Evolutionary conservation across 345 rosid genomes (phyloP), one percentile per base, ranked within the genome.

Genomic region (Citrus mangshanensis): DNA sequence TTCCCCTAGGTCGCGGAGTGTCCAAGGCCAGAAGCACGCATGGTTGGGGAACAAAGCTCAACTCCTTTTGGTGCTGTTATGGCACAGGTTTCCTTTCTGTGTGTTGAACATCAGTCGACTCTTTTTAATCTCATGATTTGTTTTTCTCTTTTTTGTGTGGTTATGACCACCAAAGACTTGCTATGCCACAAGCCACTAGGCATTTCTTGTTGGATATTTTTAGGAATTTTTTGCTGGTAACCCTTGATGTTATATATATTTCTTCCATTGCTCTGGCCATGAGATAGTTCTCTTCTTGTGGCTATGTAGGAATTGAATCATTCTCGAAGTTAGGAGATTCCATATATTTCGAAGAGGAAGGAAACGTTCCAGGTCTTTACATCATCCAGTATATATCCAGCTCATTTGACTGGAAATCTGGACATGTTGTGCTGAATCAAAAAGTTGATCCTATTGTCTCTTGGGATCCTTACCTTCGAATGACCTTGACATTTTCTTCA

Each of bases 31-130:
- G 35, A 34, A 34, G 35, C 35, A 34, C 6, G 6, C 35, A 34
- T 34, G 35, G 35, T 34, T 34, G 35, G 35, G 35, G 35, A 34
- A 34, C 35, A 34, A 85, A 82, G 28, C 83, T 83, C 64, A 68
- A 85, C 70, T 66, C 94, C 30, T 95, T 95, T 80, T 93, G 99
- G 99, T 91, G 99, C 88, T 95, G 97, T 82, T 95, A 93, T 86
- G 98, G 97, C 76, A 93, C 97, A 84, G 98, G 97, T 93, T 37
- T 7, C 10, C 46, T 30, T 70, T 54, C 65, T n/a, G 7, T 58
- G 27, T 12, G 64, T 56, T 61, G 4, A 37, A 75, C 37, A 35
- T 35, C 37, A 35, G 6, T 35, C 37, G 37, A 35, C 7, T 35
- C 7, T 35, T 73, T 62, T 34, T 40, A 32, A 28, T 51, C 14